Evolutionary conservation across 169 alveolate genomes (phyloP).

Genomic region (Perkinsus chesapeaki): DNA sequence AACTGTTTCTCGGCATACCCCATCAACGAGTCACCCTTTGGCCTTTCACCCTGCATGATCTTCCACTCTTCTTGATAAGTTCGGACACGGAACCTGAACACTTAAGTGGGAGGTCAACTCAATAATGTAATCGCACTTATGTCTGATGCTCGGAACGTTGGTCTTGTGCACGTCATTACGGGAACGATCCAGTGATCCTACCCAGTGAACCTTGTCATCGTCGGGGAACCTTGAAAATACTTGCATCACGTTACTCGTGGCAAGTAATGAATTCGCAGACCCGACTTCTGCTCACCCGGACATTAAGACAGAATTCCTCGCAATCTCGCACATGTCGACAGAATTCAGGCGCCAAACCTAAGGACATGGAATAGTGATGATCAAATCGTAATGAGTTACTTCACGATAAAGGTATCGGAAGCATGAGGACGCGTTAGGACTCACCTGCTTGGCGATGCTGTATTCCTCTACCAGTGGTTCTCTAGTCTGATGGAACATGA

Average conservation of each 20-base stretch:
- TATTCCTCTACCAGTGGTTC: slow-evolving; percentile 88
- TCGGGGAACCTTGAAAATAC: not conserved
- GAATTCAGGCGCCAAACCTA: slow-evolving; percentile 71
- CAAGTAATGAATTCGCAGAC: not conserved
- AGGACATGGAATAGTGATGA: not conserved
- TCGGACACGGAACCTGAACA: not conserved
- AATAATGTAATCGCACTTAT: slow-evolving; percentile 11
- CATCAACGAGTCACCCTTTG: not conserved
- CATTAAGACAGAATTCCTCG: slow-evolving; percentile 70
- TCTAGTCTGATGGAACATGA: slow-evolving; percentile 80
- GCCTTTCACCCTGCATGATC: not conserved
- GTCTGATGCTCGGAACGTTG: slow-evolving; percentile 38
- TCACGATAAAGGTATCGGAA: not conserved
- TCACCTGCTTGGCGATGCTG: slow-evolving; percentile 64
- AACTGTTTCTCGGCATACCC: not conserved
- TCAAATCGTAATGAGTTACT: not conserved
- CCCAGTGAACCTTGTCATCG: not conserved
- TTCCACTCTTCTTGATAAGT: not conserved
- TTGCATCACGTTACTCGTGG: too few species aligned
- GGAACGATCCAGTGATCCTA: slow-evolving; percentile 28
- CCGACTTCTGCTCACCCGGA: not conserved
- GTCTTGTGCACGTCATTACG: slow-evolving; percentile 38
- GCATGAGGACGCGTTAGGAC: not conserved
- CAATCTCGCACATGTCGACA: slow-evolving; percentile 80
- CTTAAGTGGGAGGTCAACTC: not conserved